Evolutionary conservation across 2,329 filamentous ascomycete species (phyloP).

Genomic region (Microdochium paspali): DNA sequence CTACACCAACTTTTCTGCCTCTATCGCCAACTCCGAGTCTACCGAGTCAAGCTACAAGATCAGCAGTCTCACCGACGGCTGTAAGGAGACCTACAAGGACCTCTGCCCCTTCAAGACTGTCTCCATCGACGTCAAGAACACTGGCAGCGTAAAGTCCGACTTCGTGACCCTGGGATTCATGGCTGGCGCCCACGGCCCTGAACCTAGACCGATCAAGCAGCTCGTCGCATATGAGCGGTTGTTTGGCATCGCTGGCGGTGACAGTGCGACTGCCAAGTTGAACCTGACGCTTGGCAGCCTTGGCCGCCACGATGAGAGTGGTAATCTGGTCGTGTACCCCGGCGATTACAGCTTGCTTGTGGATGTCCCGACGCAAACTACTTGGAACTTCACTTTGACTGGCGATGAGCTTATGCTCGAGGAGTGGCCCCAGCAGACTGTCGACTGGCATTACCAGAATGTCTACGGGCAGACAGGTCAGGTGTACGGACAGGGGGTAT

Average conservation of each 20-base stretch:
- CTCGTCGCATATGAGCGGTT: slow-evolving; percentile 32
- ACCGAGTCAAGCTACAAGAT: slow-evolving; percentile 14
- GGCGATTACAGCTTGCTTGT: slow-evolving; percentile 31
- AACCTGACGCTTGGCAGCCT: slow-evolving; percentile 32
- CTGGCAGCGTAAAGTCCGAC: slow-evolving; percentile 27
- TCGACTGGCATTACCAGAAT: background rate
- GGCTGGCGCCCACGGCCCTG: slow-evolving; percentile 24
- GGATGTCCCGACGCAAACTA: slow-evolving; percentile 25
- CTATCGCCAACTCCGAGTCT: slow-evolving; percentile 2
- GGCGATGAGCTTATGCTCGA: slow-evolving; percentile 24
- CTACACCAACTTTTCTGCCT: slow-evolving; percentile 32
- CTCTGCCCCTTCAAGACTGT: slow-evolving; percentile 27
- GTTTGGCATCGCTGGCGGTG: slow-evolving; percentile 13
- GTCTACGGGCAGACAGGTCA: background rate
- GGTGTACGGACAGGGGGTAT: no score
- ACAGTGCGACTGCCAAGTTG: slow-evolving; percentile 18
- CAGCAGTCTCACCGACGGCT: slow-evolving; percentile 19
- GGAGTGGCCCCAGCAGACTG: slow-evolving; percentile 17
- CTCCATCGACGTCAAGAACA: slow-evolving; percentile 28
- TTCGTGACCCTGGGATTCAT: slow-evolving; percentile 34
- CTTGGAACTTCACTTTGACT: slow-evolving; percentile 28
- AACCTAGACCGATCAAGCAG: slow-evolving; percentile 33
- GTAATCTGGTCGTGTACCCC: slow-evolving; percentile 34
- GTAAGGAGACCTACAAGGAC: slow-evolving; percentile 21
- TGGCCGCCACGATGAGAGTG: slow-evolving; percentile 29